phyloP scores from a whole-genome alignment of 1,284 basidiomycete species.

The Ceratobasidium sp. region DNA sequence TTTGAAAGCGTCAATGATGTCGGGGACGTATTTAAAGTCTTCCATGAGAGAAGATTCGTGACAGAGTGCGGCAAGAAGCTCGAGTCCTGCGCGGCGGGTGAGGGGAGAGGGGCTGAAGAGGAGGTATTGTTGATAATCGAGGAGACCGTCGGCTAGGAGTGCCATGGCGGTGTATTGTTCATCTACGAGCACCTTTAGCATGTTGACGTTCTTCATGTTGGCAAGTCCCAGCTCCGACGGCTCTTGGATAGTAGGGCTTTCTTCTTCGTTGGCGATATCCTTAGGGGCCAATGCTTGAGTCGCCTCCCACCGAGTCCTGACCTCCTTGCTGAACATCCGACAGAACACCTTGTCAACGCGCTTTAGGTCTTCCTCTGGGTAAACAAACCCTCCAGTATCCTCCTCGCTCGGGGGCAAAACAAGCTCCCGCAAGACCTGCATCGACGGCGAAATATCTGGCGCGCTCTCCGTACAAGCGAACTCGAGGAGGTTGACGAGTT shows the following conservation, averaged over 20 bases:
- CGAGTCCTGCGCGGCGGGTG: slow-evolving; percentile 40
- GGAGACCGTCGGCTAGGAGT: slow-evolving; percentile 11
- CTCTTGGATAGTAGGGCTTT: background rate
- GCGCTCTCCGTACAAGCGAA: slow-evolving; percentile 13
- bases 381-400: slow-evolving; percentile 15
- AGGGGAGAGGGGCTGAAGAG: slow-evolving; percentile 29
- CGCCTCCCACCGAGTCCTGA: slow-evolving; percentile 21
- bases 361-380: slow-evolving; percentile 8
- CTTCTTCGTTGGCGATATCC: background rate
- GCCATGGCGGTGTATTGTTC: slow-evolving; percentile 26
- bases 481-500: slow-evolving; percentile 22
- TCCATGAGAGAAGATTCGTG: slow-evolving; percentile 8
- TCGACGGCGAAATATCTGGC: slow-evolving; percentile 23
- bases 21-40: slow-evolving; percentile 24
- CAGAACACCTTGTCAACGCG: slow-evolving; percentile 26
- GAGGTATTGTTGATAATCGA: slow-evolving; percentile 26
- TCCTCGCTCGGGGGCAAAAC: slow-evolving; percentile 22
- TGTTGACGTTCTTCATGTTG: slow-evolving; percentile 41
- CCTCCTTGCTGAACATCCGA: background rate
- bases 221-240: slow-evolving; percentile 33
- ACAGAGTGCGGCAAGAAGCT: slow-evolving; percentile 17
- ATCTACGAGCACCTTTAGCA: slow-evolving; percentile 6
- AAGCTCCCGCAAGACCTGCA: slow-evolving; percentile 30
- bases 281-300: slow-evolving; percentile 24
- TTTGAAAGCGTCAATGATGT: slow-evolving; percentile 25